Base-by-base conservation (phyloP, 164 flowering plant species). In the Nelumbo lutea region DNA sequence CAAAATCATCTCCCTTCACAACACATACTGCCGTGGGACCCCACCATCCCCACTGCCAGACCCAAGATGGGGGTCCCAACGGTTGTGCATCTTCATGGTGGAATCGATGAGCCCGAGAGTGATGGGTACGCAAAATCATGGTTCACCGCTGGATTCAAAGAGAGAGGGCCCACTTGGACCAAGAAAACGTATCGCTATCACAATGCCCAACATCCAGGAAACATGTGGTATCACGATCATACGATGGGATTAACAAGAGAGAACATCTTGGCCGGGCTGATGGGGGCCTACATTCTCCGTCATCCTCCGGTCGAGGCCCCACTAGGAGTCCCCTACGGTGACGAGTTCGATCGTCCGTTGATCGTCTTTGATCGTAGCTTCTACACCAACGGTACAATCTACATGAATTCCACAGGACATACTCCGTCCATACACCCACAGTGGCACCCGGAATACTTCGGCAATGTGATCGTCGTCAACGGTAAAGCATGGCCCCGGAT, bases 401-500 rank as follows among this genome's bases (percentile, higher is more conserved):
- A 62, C 77, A 76, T 81, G 80, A 73, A 75, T 38, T 6, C 59
- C 7, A 76, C 75, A 0, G 84, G 84, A 55, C 62, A 76, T 42
- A 81, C 79, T 42, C 84, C 82, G 3, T 3, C 68, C 15, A 69
- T 81, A 1, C 75, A 73, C 68, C 75, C 75, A 13, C 75, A 73
- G 6, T 73, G 71, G 75, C 75, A 73, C 8, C 73, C 73, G 41
- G 73, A 70, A 38, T 70, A 70, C 11, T 70, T 70, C 41, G 73
- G 73, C n/a, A 67, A 73, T 5, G 71, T 67, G 3, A 73, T 73
- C 47, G 56, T 73, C 45, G 75, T 73, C 15, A 73, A 73, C 56
- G 75, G 75, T 9, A 85, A 85, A 65, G 88, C 85, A 0, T 85
- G 88, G 88, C 86, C 88, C 0, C 57, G 65, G 4, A 6, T 83